Base-by-base conservation (phyloP, 179 eudicot genomes). In the Actinidia arguta region DNA sequence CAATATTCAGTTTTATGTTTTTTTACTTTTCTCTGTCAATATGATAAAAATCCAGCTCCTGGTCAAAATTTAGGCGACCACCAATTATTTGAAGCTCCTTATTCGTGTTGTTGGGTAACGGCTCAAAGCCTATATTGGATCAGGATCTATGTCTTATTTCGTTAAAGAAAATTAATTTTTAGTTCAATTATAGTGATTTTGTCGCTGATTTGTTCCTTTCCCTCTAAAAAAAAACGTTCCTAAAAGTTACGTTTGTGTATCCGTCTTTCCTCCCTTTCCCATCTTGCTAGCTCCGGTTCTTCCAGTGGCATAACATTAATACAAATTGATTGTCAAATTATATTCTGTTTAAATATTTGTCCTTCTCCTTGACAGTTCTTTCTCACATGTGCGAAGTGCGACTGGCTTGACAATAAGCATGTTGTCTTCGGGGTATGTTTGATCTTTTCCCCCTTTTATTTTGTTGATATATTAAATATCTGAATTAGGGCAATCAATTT, bases 381-480 rank as follows among this genome's bases (percentile, higher is more conserved):
- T 78, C 83, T 95, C 73, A 90, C 97, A 36, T 95, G 99, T 76
- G 93, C 99, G 11, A 95, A 95, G 89, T 95, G 97, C 42, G 98
- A 94, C 59, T 95, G 99, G 99, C 97, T 94, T 62, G 99, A 95
- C 91, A 92, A 95, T 76, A 95, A 94, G 92, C 98, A 95, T 85
- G 97, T 94, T n/a, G 98, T 95, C 24, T 95, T 94, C 69, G 99
- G 99, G 95, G 99, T 94, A 93, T 80, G 93, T 75, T 78, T 42
- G 59, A 58, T 50, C n/a, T 44, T 68, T 14, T 39, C 20, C 1
- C 72, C 25, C 78, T 52, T 48, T 68, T 48, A 56, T 48, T 52
- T 25, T 64, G 6, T 46, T 73, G 42, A 16, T 31, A 22, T 50
- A 9, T 71, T 22, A 20, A 18, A 22, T 13, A 9, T n/a, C 20